A percentile compares a stretch with the other conserved stretches of the same genome.
phyloP scores from a whole-genome alignment of 2,329 filamentous ascomycete species.

The Ophiocordyceps sinensis region DNA sequence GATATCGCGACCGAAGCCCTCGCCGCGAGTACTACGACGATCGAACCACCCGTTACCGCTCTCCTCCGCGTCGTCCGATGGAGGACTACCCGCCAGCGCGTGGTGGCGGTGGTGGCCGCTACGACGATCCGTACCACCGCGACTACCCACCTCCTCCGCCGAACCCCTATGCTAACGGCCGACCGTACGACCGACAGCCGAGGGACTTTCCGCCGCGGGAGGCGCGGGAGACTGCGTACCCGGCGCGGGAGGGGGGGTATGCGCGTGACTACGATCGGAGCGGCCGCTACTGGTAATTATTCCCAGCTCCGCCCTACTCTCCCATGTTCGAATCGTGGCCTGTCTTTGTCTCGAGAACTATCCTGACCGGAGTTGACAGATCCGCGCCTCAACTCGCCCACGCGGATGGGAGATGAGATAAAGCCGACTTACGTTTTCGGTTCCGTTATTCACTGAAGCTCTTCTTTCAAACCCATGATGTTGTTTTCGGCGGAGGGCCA shows the following conservation, averaged over 20 bases:
- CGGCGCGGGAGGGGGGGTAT: conserved; percentile 22
- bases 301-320: conserved; percentile 5
- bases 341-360: conserved; percentile 9
- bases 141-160: conserved; percentile 52
- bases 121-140: conserved; percentile 65
- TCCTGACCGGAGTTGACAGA: conserved; percentile 23
- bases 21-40: conserved; percentile 83
- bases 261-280: conserved; percentile 35
- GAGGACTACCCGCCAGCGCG: conserved; percentile 64
- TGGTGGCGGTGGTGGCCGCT: conserved; percentile 37
- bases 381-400: conserved; percentile 2
- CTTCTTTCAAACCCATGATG: conserved; percentile 9
- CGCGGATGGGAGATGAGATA: not conserved
- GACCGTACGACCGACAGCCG: conserved; percentile 40
- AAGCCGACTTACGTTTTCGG: not conserved
- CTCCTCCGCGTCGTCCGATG: conserved; percentile 61
- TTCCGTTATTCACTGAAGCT: not conserved
- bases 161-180: conserved; percentile 45
- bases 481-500: not conserved
- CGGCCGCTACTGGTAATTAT: conserved; percentile 33
- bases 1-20: conserved; percentile 79
- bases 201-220: conserved; percentile 34
- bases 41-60: conserved; percentile 57
- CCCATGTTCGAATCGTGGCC: conserved; percentile 7
- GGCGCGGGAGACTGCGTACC: conserved; percentile 13